Base-by-base conservation (phyloP, 139 green algal species). In the Medakamo hakoo region DNA sequence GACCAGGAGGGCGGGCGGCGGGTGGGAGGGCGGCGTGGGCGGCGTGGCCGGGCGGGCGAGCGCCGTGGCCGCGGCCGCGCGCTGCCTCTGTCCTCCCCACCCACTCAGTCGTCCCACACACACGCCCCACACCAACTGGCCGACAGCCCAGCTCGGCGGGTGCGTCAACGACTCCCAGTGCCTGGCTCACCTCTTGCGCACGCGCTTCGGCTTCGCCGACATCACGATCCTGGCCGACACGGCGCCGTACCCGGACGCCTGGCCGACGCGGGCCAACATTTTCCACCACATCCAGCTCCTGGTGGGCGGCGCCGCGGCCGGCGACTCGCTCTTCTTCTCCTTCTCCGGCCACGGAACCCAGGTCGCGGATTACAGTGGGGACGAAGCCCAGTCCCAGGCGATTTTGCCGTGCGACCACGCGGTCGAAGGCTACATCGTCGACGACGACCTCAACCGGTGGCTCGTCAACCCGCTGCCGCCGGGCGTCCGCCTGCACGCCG, bases 251-350 rank as follows among this genome's bases (percentile, higher is more conserved):
- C 32, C 56, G 19, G 23, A n/a, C 1, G 23, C 28, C 1, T 64
- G 55, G 60, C 64, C 70, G 27, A 71, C 60, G 26, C 30, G 40
- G 40, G 9, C 9, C 40, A 52, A 52, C 40, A 52, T 63, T 57
- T 57, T 29, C 40, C 49, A 23, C 28, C 60, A 49, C 49, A 59
- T 70, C 18, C 30, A 52, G 1, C 32, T 25, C 24, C 59, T 69
- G 27, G 32, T 70, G 40, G 23, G 30, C 18, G 49, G 28, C 65
- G 49, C 65, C 40, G 67, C 55, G 49, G 66, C 75, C 1, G 82
- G 82, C 22, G 76, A 83, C 67, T 77, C 65, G 4, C 73, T 86
- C 3, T 80, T 89, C 75, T 86, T 87, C 72, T 76, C 84, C 63
- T 88, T 82, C 55, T 80, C 68, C 23, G 75, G 74, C 40, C 40